Percentiles rank a stretch among this genome's conserved stretches.
Conservation (phyloP, 176 grass and related monocot species). For the Eragrostis curvula region DNA sequence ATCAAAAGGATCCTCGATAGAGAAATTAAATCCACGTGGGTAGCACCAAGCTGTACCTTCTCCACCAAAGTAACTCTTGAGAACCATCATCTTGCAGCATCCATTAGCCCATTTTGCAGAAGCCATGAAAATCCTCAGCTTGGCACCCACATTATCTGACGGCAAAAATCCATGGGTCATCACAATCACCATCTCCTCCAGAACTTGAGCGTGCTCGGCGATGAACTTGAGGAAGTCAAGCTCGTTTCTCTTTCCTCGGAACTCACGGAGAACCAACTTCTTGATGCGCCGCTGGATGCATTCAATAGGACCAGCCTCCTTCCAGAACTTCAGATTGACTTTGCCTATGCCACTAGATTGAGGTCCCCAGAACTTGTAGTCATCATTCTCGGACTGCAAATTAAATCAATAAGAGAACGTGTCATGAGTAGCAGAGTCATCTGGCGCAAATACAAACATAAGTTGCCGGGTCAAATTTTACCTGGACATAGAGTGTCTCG, state of each 20-base stretch:
- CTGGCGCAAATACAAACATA: not conserved
- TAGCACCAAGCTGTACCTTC: slow-evolving; percentile 18
- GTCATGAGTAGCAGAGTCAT: not conserved
- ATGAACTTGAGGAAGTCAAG: slow-evolving; percentile 32
- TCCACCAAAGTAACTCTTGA: not conserved
- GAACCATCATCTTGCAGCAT: slow-evolving; percentile 6
- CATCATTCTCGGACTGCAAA: slow-evolving; percentile 27
- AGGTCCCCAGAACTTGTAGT: not conserved
- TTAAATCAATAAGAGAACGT: not conserved
- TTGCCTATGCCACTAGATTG: not conserved
- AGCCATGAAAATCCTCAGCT: slow-evolving; percentile 6
- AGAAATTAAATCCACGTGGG: slow-evolving; percentile 4
- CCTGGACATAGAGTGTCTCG: slow-evolving; percentile 5
- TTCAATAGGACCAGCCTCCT: not conserved
- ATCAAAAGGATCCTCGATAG: slow-evolving; percentile 19
- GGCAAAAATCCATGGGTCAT: not conserved
- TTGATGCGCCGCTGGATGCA: slow-evolving; percentile 8
- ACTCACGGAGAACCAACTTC: slow-evolving; percentile 21
- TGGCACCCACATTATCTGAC: not conserved
- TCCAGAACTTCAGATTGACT: slow-evolving; percentile 11
- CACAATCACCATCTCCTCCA: slow-evolving; percentile 24
- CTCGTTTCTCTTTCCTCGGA: slow-evolving; percentile 3
- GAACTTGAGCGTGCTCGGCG: not conserved
- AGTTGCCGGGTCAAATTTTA: not conserved
- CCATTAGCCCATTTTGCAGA: slow-evolving; percentile 21